Evolutionary conservation across 495 filamentous ascomycete species (phyloP), one percentile per base, ranked within the genome.

Genomic region (Trichoderma gamsii): DNA sequence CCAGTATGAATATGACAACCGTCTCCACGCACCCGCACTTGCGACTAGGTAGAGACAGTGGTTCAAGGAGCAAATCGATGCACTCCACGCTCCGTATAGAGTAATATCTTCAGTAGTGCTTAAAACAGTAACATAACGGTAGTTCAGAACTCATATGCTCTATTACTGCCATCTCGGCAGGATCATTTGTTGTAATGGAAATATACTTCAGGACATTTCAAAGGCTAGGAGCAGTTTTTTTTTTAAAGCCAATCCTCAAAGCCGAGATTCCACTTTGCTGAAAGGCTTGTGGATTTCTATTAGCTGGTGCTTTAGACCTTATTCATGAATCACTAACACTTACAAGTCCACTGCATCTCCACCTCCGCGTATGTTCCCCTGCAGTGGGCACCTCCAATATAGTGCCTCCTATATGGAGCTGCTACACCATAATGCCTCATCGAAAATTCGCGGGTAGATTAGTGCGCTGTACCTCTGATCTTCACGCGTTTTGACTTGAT

Each of bases 281-380:
- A 23, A 52, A 23, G n/a, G 18, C 51, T 21, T 59, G 4, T 59
- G 51, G 18, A 21, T 59, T 59, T 3, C 56, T 18, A n/a, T 49
- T 49, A 49, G 15, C 6, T 4, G 12, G 15, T 49, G 13, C 0
- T 49, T 38, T 38, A 7, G 4, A 38, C 44, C 44, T 4, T 49
- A 49, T 49, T 49, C 44, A 49, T 6, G 44, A 4, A 49, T n/a
- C n/a, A n/a, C 44, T 49, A 49, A n/a, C 44, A 32, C 27, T 25
- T 61, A 25, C 27, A 29, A 29, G 56, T n/a, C n/a, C n/a, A n/a
- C 27, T 25, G 56, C 25, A 32, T 61, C 56, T 25, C 51, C 56
- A 32, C 56, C 56, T 61, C 56, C 56, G 56, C 56, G 56, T 32
- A 25, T 61, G 56, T n/a, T 61, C n/a, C 25, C 12, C 56, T 4